phyloP scores from a whole-genome alignment of 805 yeast genomes.

The Pichia phayaonensis region DNA sequence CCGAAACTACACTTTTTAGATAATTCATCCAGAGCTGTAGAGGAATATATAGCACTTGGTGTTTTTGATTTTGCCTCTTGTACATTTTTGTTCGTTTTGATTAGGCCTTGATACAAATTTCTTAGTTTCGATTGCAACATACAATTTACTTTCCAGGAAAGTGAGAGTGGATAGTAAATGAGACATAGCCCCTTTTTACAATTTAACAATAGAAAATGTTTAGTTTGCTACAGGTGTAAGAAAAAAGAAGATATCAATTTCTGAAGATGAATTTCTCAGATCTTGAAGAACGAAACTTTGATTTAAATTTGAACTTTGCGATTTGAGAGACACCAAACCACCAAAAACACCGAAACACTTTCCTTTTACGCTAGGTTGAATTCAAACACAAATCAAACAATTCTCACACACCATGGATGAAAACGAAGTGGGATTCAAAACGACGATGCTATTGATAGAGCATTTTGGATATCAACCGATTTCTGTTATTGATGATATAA shows the following conservation, averaged over 20 bases:
- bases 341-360: not conserved
- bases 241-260: too few species aligned
- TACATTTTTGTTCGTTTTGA: too few species aligned
- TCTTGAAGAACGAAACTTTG: not conserved
- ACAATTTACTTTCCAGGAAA: too few species aligned
- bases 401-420: not conserved
- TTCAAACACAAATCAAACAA: not conserved
- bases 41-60: too few species aligned
- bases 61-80: too few species aligned
- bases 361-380: not conserved
- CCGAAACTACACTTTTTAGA: not conserved
- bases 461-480: conserved; percentile 83
- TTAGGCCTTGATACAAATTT: too few species aligned
- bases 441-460: conserved; percentile 60
- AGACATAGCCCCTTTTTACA: too few species aligned
- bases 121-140: too few species aligned
- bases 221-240: not conserved
- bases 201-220: too few species aligned
- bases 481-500: conserved; percentile 75
- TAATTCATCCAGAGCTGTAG: too few species aligned
- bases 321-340: not conserved
- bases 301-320: not conserved
- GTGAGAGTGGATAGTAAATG: too few species aligned
- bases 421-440: not conserved
- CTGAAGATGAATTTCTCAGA: not conserved